Evolutionary conservation across 2,329 filamentous ascomycete genomes (phyloP).

Genomic region (Calonectria pteridis): DNA sequence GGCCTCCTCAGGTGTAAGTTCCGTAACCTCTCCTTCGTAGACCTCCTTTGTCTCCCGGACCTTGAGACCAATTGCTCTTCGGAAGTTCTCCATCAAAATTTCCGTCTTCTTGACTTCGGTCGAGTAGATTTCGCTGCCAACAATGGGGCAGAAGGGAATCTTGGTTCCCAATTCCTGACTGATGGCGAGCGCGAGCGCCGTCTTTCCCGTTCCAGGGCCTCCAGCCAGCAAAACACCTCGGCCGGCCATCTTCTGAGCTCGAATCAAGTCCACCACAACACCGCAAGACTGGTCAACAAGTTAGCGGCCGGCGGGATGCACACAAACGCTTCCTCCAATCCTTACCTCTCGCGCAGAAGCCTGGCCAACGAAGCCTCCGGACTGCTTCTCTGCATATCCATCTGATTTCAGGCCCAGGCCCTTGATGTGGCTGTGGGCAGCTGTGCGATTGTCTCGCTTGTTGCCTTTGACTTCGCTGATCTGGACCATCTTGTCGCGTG

Average conservation of each 20-base stretch:
- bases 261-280: constrained; percentile 95
- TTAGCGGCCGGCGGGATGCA: constrained; percentile 29
- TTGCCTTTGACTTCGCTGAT: constrained; percentile 96
- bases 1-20: constrained; percentile 96
- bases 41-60: constrained; percentile 99
- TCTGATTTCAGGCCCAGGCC: constrained; percentile 88
- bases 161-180: constrained; percentile 98
- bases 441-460: constrained; percentile 94
- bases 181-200: constrained; percentile 92
- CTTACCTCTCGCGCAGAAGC: constrained; percentile 86
- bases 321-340: neutral
- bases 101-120: constrained; percentile 99
- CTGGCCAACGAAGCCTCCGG: constrained; percentile 91
- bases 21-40: constrained; percentile 98
- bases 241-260: constrained; percentile 97
- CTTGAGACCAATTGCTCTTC: constrained; percentile 93
- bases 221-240: constrained; percentile 93
- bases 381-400: constrained; percentile 85
- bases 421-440: constrained; percentile 97
- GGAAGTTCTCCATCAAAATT: constrained; percentile 98
- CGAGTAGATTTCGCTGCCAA: constrained; percentile 97
- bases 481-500: constrained; percentile 76
- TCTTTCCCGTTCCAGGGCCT: constrained; percentile 97
- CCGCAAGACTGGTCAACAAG: constrained; percentile 80
- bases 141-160: constrained; percentile 98